Percentiles rank a stretch among this genome's conserved stretches.
Evolutionary conservation across 345 rosid genomes (phyloP).

Genomic region (Salix viminalis): DNA sequence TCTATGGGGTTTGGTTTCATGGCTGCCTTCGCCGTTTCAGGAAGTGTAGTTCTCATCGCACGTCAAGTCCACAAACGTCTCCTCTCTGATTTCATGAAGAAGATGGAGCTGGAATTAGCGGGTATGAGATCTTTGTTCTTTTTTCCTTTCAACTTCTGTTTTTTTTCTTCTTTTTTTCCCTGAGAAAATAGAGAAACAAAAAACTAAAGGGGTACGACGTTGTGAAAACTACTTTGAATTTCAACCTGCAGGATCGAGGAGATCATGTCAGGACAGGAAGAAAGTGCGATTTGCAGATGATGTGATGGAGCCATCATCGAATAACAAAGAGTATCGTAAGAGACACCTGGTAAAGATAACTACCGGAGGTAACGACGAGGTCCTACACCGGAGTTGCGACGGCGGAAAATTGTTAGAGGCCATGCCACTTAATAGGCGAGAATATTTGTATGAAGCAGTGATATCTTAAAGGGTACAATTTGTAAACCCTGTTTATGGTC

Average conservation of each 20-base stretch:
- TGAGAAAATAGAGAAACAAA: neutral
- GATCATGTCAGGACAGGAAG: conserved; percentile 36
- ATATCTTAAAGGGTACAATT: conserved; percentile 16
- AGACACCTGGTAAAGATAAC: conserved; percentile 8
- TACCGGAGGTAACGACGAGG: no score
- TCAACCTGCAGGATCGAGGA: conserved; percentile 7
- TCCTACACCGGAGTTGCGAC: neutral
- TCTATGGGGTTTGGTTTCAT: conserved; percentile 47
- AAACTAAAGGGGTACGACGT: neutral
- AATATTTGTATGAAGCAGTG: conserved; percentile 38
- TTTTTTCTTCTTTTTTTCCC: neutral
- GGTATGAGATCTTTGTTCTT: conserved; percentile 18
- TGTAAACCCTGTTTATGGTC: neutral
- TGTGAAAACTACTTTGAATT: neutral
- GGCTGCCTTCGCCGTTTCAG: conserved; percentile 76
- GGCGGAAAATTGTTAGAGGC: neutral
- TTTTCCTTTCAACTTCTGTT: neutral
- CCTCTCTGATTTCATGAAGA: conserved; percentile 62
- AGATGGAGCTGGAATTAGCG: conserved; percentile 53
- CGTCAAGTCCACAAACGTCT: conserved; percentile 63
- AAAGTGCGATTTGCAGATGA: conserved; percentile 76
- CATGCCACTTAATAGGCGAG: conserved; percentile 47
- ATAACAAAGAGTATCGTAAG: conserved; percentile 58
- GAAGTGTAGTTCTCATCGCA: conserved; percentile 63
- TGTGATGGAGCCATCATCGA: conserved; percentile 65